Base-by-base conservation (phyloP, 2,329 filamentous ascomycete species). In the Dissoconium aciculare region DNA sequence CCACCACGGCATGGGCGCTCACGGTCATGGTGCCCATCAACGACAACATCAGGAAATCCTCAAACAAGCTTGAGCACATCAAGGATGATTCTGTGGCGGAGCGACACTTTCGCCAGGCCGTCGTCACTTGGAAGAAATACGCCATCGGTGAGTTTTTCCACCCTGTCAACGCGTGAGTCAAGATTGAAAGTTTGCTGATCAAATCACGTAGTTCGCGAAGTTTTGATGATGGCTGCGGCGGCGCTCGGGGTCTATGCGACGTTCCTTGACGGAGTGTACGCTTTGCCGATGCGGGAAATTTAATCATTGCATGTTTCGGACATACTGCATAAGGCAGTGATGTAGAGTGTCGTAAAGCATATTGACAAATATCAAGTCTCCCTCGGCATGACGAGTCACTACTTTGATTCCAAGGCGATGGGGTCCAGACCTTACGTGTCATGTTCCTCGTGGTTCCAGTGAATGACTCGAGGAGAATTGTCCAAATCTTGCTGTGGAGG, bases 21-120 rank as follows among this genome's bases (percentile, higher is more conserved):
- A 28, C 30, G 6, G 44, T 51, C 23, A 48, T 49, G 46, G 46
- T 51, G 13, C 49, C 47, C 13, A 43, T 46, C 33, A 51, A 52
- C 40, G 45, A 41, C 33, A 36, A 37, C n/a, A 46, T 52, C 46
- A 31, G 39, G 10, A 34, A 31, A 17, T 30, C 42, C 27, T 39
- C 47, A 11, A 35, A 30, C 14, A 42, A 40, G 11, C 16, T 51
- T 26, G 37, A 47, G 28, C 35, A 31, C 11, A 43, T 49, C 16
- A 33, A 32, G 5, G 31, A 26, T 13, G 46, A 50, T 21, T 39
- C 41, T 27, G 40, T 40, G 36, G 40, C 40, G 26, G 50, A 45
- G 39, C 43, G 34, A 34, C 44, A 48, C 38, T 38, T 52, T 14
- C 43, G 47, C 29, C 26, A 35, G 19, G 17, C 45, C 28, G 45